Conservation (phyloP, 805 yeast species). For the Diddensiella transvaalensis region DNA sequence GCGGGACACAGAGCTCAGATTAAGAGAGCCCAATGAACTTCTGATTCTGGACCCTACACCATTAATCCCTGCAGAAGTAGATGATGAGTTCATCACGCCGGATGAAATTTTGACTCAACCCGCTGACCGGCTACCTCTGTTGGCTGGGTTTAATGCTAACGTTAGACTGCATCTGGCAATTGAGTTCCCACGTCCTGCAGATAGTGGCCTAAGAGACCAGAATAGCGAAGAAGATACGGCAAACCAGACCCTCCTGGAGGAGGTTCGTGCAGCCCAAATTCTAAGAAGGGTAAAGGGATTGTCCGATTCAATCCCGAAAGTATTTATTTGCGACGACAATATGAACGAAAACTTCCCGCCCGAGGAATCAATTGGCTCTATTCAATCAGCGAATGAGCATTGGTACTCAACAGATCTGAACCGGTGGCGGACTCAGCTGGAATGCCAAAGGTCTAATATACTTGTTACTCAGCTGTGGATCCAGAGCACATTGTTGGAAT, state of each 20-base stretch:
- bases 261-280: slow-evolving; percentile 3
- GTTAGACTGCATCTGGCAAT: slow-evolving; percentile 9
- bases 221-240: neutral
- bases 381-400: slow-evolving; percentile 3
- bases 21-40: slow-evolving; percentile 2
- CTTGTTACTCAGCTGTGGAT: slow-evolving; percentile 15
- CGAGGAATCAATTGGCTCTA: neutral
- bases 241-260: slow-evolving; percentile 3
- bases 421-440: slow-evolving; percentile 8
- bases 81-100: slow-evolving; percentile 75
- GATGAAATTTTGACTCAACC: slow-evolving; percentile 45
- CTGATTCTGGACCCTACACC: slow-evolving; percentile 11
- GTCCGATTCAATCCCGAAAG: slow-evolving; percentile 5
- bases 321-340: slow-evolving; percentile 3
- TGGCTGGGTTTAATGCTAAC: slow-evolving; percentile 14
- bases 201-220: neutral
- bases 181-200: slow-evolving; percentile 7
- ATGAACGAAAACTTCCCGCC: neutral
- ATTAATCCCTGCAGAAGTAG: slow-evolving; percentile 64
- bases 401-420: slow-evolving; percentile 7
- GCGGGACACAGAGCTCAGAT: neutral
- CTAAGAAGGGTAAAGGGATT: slow-evolving; percentile 9
- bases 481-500: slow-evolving; percentile 12
- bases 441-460: slow-evolving; percentile 13
- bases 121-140: slow-evolving; percentile 35